Evolutionary conservation across 495 filamentous ascomycete genomes (phyloP).

Genomic region (Aspergillus wentii): DNA sequence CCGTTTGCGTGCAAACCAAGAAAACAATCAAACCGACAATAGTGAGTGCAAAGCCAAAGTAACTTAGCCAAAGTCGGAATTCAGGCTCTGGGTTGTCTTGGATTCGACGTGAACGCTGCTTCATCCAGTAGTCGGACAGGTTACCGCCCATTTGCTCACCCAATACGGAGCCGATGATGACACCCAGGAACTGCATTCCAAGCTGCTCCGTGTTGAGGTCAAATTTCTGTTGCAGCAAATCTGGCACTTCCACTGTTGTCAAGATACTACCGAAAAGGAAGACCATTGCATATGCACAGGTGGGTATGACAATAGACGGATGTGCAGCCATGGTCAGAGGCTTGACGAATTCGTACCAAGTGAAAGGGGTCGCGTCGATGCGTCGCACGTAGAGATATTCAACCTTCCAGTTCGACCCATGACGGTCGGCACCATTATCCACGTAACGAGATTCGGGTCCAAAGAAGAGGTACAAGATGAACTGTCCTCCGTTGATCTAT

Average conservation of each 20-base stretch:
- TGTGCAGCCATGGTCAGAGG: constrained; percentile 37
- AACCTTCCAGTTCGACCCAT: constrained; percentile 22
- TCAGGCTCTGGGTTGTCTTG: constrained; percentile 31
- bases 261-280: constrained; percentile 46
- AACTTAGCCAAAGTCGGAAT: constrained; percentile 49
- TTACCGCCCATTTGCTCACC: constrained; percentile 51
- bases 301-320: constrained; percentile 41
- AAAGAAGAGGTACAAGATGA: constrained; percentile 50
- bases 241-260: constrained; percentile 48
- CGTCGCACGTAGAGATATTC: constrained; percentile 40
- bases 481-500: constrained; percentile 50
- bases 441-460: constrained; percentile 53
- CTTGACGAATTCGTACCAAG: constrained; percentile 38
- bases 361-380: constrained; percentile 47
- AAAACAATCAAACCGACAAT: constrained; percentile 51
- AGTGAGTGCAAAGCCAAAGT: constrained; percentile 39
- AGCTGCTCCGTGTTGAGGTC: constrained; percentile 47
- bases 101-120: constrained; percentile 17
- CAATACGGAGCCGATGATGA: constrained; percentile 49
- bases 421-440: constrained; percentile 12
- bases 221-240: constrained; percentile 46
- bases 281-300: constrained; percentile 46
- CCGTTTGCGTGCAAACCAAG: constrained; percentile 35
- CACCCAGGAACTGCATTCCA: constrained; percentile 46
- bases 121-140: constrained; percentile 47